These are phyloP conservation scores for Dalbergia cultrata DNA, from an alignment of 306 rosid genomes.

Conservation along the genomic window DNA sequence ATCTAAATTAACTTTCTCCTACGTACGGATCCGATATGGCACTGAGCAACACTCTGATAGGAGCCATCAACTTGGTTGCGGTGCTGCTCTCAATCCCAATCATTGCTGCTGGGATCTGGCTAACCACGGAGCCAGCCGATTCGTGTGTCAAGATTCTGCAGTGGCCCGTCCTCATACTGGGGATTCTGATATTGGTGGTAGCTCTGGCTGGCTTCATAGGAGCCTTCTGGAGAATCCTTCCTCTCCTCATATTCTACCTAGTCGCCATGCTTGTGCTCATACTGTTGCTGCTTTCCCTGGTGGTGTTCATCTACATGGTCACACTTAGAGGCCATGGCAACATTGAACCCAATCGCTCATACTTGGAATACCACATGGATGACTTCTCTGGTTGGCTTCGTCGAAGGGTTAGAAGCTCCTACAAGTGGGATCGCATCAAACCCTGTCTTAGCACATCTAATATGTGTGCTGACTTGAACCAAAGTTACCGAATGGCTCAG, in stretches of 20 bases:
- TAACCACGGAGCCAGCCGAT: slow-evolving; percentile 74
- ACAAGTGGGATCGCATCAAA: slow-evolving; percentile 77
- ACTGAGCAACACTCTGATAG: slow-evolving; percentile 74
- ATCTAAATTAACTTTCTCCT: background rate
- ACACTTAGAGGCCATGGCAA: slow-evolving; percentile 81
- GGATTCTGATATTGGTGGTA: slow-evolving; percentile 65
- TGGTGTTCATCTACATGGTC: slow-evolving; percentile 71
- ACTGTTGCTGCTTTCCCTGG: slow-evolving; percentile 64
- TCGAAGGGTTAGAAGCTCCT: slow-evolving; percentile 69
- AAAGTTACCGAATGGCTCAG: slow-evolving; percentile 72
- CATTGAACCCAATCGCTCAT: slow-evolving; percentile 75
- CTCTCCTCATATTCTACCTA: slow-evolving; percentile 67
- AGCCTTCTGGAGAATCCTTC: slow-evolving; percentile 75
- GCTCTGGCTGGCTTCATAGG: slow-evolving; percentile 82
- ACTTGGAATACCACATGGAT: slow-evolving; percentile 81
- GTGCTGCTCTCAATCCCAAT: slow-evolving; percentile 85
- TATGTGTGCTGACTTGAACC: slow-evolving; percentile 74
- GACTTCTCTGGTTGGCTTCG: slow-evolving; percentile 80
- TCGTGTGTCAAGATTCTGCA: slow-evolving; percentile 81
- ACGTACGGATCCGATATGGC: slow-evolving; percentile 56
- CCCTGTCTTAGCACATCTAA: slow-evolving; percentile 69
- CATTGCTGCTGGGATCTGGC: slow-evolving; percentile 91
- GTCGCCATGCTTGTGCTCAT: slow-evolving; percentile 75
- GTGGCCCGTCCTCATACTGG: slow-evolving; percentile 79
- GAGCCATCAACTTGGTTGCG: slow-evolving; percentile 78